Evolutionary conservation across 257 asterid genomes (phyloP), one percentile per base, ranked within the genome.

Genomic region (Primulina huaijiensis): DNA sequence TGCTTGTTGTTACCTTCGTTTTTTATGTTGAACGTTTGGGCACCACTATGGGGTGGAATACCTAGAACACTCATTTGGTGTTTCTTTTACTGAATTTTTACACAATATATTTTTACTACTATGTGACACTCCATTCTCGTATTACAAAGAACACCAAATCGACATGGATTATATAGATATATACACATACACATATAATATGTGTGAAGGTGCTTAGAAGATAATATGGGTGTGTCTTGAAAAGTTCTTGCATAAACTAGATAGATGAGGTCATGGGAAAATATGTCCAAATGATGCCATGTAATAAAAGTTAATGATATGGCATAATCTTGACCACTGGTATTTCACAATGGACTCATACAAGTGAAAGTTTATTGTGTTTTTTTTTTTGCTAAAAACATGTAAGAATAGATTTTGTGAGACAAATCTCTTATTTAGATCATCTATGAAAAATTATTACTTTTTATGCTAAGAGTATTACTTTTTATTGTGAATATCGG

Each of bases 341-440:
- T 50, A 21, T 50, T 50, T 50, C 57, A 50, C 57, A 50, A 16
- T 50, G 57, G 57, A 50, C 57, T 50, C 8, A 16, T 14, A 75
- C 78, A 75, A 67, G 66, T 62, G 70, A 37, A 71, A 68, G 76
- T 68, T 67, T 67, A 76, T 76, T 62, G 77, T 27, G 46, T 50
- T 40, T 62, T 27, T 17, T 56, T 31, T 56, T 67, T 3, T 19
- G 40, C 71, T 53, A 50, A 34, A 72, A n/a, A 17, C 55, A 30
- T 80, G 82, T 72, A 78, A 78, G 66, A 66, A 81, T 69, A 80
- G 72, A 69, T n/a, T n/a, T n/a, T n/a, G n/a, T n/a, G n/a, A n/a
- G n/a, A n/a, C n/a, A n/a, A n/a, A n/a, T n/a, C n/a, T n/a, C n/a
- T n/a, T n/a, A n/a, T n/a, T n/a, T n/a, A n/a, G n/a, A n/a, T n/a